Evolutionary conservation across 2,329 filamentous ascomycete genomes (phyloP).

Genomic region (Parastagonospora nodorum): DNA sequence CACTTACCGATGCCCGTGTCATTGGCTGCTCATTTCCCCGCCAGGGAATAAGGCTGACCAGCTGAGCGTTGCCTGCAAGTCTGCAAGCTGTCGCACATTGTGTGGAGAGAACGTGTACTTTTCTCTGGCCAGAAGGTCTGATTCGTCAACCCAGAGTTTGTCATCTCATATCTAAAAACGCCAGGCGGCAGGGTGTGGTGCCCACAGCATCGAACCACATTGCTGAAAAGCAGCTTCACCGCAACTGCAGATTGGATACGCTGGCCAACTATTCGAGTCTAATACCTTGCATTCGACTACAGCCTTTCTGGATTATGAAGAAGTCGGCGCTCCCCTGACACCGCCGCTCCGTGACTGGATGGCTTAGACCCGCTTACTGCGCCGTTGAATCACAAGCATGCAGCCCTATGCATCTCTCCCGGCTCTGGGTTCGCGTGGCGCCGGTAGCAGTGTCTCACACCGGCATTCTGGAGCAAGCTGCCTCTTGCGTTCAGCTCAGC

Average conservation of each 20-base stretch:
- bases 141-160: background rate
- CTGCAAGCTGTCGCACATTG: conserved; percentile 4
- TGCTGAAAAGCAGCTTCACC: background rate
- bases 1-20: conserved; percentile 16
- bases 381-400: conserved; percentile 25
- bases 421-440: conserved; percentile 35
- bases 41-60: conserved; percentile 27
- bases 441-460: conserved; percentile 34
- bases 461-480: conserved; percentile 7
- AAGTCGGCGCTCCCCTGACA: conserved; percentile 10
- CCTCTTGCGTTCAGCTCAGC: conserved; percentile 3
- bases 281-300: too few relatives aligned
- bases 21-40: too few relatives aligned
- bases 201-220: background rate
- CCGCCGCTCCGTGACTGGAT: conserved; percentile 7
- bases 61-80: conserved; percentile 23
- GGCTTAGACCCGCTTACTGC: conserved; percentile 26
- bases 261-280: too few relatives aligned
- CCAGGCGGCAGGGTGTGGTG: background rate
- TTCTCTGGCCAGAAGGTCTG: background rate
- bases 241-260: background rate
- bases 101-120: conserved; percentile 1
- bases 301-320: background rate
- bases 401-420: conserved; percentile 42
- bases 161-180: background rate